Percentiles rank a stretch among this genome's conserved stretches.
Conservation (phyloP, 2,329 filamentous ascomycete species). For the Blastomyces emzantsi region DNA sequence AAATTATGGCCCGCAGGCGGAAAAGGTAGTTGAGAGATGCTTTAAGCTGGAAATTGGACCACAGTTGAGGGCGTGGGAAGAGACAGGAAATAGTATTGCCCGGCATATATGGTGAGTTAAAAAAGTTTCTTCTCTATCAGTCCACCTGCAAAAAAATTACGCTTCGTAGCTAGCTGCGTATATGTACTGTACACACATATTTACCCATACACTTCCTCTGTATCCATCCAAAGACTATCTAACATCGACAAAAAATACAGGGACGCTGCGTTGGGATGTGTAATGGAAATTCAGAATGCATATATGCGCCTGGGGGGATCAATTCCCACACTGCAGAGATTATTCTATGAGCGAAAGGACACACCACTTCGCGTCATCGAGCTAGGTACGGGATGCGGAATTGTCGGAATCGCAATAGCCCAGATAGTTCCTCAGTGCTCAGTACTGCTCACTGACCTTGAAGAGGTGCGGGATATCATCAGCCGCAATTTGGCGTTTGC, state of each 20-base stretch:
- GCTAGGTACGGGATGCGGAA: constrained; percentile 59
- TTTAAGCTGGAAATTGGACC: constrained; percentile 30
- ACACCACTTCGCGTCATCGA: constrained; percentile 48
- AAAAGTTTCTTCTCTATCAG: neutral
- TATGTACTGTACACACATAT: neutral
- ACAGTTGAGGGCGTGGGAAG: constrained; percentile 52
- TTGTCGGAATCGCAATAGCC: constrained; percentile 57
- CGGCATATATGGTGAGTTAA: constrained; percentile 56
- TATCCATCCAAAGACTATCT: neutral
- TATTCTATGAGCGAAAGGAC: constrained; percentile 23
- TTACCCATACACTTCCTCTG: neutral
- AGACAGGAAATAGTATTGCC: constrained; percentile 64
- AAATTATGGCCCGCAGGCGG: constrained; percentile 34
- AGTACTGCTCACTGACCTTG: constrained; percentile 56
- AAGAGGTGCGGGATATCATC: constrained; percentile 54
- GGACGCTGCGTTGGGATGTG: constrained; percentile 53
- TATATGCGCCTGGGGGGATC: constrained; percentile 24
- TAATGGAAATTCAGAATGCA: constrained; percentile 43
- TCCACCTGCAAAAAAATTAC: neutral
- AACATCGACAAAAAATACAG: constrained; percentile 21
- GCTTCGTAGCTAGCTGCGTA: neutral
- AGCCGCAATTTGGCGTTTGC: constrained; percentile 45
- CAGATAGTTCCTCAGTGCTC: constrained; percentile 44
- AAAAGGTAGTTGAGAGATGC: constrained; percentile 48
- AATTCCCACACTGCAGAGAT: constrained; percentile 26